Base-by-base conservation (phyloP, 2,329 filamentous ascomycete genomes). In the Didymella arachidicola region DNA sequence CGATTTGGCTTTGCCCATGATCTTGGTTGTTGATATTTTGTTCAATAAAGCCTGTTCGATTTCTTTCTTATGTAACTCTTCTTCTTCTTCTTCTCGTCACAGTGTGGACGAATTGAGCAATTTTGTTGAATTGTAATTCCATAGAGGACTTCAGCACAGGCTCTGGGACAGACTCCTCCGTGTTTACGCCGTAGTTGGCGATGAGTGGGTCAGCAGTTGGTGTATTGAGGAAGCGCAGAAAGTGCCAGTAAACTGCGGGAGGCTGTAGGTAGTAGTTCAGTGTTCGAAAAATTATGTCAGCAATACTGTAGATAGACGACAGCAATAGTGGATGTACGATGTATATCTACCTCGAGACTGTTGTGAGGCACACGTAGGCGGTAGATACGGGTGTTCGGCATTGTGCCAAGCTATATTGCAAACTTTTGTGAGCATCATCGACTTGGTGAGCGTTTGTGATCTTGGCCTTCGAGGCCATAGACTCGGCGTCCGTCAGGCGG, bases 121-220 rank as follows among this genome's bases (percentile, higher is more conserved):
- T 57, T 36, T 57, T 63, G 66, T 63, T 61, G 54, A 58, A 16
- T 64, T 45, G 62, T 39, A 43, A 60, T 38, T 67, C 26, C 68
- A 70, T 70, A 67, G 59, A 61, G 59, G 39, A 70, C 66, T 68
- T 70, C 68, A 70, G 68, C 53, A 69, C 62, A 41, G 66, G 68
- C 62, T 63, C 43, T 64, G 68, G 68, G 63, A 64, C 68, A 70
- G 68, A 69, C 67, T 70, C 67, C 67, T 69, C 67, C 67, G 53
- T 49, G 30, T 57, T 61, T 52, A 65, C 57, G 67, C 67, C 67
- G 66, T 68, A 64, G 61, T 67, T 70, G 67, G 67, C 67, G 57
- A 65, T 14, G 61, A 42, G 48, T 51, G 10, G 27, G 19, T 34
- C 54, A 29, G 14, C 19, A 30, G 19, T 7, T 22, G 39, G 43